Evolutionary conservation across 2,329 filamentous ascomycete species (phyloP).

Genomic region (Fusarium dimerum): DNA sequence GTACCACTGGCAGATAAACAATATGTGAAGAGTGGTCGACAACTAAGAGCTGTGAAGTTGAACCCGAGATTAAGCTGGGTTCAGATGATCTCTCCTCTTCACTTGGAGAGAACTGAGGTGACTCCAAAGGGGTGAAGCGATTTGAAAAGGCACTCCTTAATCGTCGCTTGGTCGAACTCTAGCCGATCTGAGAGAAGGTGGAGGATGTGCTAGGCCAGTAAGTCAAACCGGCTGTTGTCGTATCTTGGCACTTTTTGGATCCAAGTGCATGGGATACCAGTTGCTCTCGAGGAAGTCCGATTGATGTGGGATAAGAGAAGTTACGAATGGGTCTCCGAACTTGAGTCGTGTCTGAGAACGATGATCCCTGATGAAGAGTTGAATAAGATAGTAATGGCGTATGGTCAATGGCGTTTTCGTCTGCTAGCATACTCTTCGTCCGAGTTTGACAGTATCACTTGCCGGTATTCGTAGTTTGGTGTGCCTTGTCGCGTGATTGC

Average conservation of each 20-base stretch:
- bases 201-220: neutral
- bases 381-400: neutral
- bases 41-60: neutral
- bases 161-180: slow-evolving; percentile 7
- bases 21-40: neutral
- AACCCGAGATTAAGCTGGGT: neutral
- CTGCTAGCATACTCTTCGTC: neutral
- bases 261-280: neutral
- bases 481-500: neutral
- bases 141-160: slow-evolving; percentile 3
- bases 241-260: neutral
- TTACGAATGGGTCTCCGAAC: slow-evolving; percentile 14
- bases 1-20: neutral
- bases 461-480: neutral
- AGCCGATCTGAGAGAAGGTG: slow-evolving; percentile 2
- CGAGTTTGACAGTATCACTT: neutral
- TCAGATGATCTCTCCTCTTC: neutral
- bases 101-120: neutral
- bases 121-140: slow-evolving; percentile 2
- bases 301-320: slow-evolving; percentile 24
- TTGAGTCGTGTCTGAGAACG: neutral
- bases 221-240: neutral
- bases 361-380: neutral
- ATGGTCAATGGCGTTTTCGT: neutral
- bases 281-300: slow-evolving; percentile 4